Evolutionary conservation across 345 rosid genomes (phyloP).

Genomic region (Dipteronia dyeriana): DNA sequence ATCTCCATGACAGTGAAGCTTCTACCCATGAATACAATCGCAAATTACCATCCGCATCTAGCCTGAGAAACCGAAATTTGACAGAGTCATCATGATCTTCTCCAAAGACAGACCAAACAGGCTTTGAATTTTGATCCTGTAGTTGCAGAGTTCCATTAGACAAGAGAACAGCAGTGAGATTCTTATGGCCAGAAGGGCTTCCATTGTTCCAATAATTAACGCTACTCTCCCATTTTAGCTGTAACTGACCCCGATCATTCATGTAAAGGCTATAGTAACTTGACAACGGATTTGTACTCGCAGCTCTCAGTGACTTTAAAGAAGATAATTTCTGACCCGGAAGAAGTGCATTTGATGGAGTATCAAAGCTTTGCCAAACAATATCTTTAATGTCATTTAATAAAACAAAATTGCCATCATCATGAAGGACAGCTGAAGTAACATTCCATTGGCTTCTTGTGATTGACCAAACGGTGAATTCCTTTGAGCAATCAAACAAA

Average conservation of each 20-base stretch:
- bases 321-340: constrained; percentile 63
- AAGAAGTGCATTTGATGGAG: constrained; percentile 70
- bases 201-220: constrained; percentile 58
- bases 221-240: constrained; percentile 70
- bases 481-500: constrained; percentile 52
- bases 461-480: constrained; percentile 56
- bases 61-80: constrained; percentile 64
- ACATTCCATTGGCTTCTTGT: constrained; percentile 54
- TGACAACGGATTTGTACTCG: constrained; percentile 53
- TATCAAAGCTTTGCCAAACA: constrained; percentile 79
- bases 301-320: constrained; percentile 56
- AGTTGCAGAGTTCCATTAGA: constrained; percentile 64
- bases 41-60: constrained; percentile 78
- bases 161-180: constrained; percentile 59
- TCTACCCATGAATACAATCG: constrained; percentile 74
- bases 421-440: constrained; percentile 56
- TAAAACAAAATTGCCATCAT: constrained; percentile 74
- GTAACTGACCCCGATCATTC: constrained; percentile 53
- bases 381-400: constrained; percentile 40
- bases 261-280: constrained; percentile 72
- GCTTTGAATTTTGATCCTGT: constrained; percentile 32
- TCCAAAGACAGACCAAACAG: constrained; percentile 63
- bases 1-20: constrained; percentile 52
- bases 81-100: constrained; percentile 70
- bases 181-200: constrained; percentile 32